Evolutionary conservation across 495 filamentous ascomycete genomes (phyloP), one percentile per base, ranked within the genome.

Genomic region (Lepraria neglecta): DNA sequence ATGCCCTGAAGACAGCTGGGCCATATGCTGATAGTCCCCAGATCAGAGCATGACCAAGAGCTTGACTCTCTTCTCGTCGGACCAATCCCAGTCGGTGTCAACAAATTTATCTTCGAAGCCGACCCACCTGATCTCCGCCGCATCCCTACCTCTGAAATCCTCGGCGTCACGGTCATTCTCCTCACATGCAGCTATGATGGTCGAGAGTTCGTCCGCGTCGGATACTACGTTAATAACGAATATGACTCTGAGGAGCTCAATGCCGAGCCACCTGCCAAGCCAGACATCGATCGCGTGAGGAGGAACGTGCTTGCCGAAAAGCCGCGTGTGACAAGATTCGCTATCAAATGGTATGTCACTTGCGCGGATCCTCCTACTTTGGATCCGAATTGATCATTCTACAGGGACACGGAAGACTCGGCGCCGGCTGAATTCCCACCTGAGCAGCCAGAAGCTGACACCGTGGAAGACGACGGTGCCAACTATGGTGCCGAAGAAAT

Each of bases 151-250:
- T 91, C 90, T 66, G 94, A 98, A 76, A 91, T 98, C 60, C 83
- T 98, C 12, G 94, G 94, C 60, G 94, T 98, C 40, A 98, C 94
- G 40, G 94, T 98, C 62, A 92, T 98, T 65, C 86, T 98, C 45
- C 85, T 98, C 63, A 94, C 90, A 55, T 97, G 95, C 77, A 89
- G 90, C 74, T 98, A 98, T 76, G 94, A 97, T 68, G 85, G 87
- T 58, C 82, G 94, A 68, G 94, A 98, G 73, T 98, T 98, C 67
- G 94, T 98, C 44, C 92, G 94, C 67, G 94, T 98, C 27, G 94
- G 94, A 45, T 98, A 98, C 81, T 98, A 98, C 67, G 92, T 97
- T 61, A 98, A 96, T 78, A 97, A 97, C 67, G 95, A 97, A 72
- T 98, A 98, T 72, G 89, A 92, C 65, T 87, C 87, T 28, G 91